Conservation (phyloP, 805 yeast genomes). For the Kodamaea kaohsiungensis region DNA sequence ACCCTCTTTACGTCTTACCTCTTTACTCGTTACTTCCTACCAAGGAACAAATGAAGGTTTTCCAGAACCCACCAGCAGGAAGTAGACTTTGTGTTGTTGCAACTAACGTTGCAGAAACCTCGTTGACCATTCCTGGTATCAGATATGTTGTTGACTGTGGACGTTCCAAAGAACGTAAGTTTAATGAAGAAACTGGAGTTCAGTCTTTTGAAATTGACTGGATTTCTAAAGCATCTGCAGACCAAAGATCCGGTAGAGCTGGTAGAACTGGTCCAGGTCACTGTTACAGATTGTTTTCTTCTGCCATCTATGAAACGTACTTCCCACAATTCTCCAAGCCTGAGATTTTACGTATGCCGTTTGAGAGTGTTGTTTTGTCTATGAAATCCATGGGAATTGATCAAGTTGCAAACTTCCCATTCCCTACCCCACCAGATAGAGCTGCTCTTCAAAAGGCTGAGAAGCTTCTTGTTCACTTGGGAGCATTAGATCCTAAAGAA, state of each 20-base stretch:
- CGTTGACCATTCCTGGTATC: slow-evolving; percentile 93
- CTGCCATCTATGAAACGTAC: slow-evolving; percentile 88
- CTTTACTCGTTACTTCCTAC: slow-evolving; percentile 93
- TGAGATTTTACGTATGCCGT: slow-evolving; percentile 92
- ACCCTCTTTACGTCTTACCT: slow-evolving; percentile 89
- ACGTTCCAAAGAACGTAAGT: slow-evolving; percentile 84
- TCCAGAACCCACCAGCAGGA: slow-evolving; percentile 81
- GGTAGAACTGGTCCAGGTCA: slow-evolving; percentile 99
- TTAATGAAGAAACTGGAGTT: slow-evolving; percentile 80
- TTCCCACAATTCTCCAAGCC: slow-evolving; percentile 83
- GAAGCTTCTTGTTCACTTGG: slow-evolving; percentile 63
- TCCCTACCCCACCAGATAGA: slow-evolving; percentile 89
- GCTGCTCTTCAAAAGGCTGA: slow-evolving; percentile 63
- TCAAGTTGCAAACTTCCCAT: slow-evolving; percentile 87
- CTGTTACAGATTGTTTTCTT: slow-evolving; percentile 86
- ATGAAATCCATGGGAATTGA: slow-evolving; percentile 98
- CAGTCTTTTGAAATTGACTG: slow-evolving; percentile 90
- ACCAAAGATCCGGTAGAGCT: slow-evolving; percentile 95
- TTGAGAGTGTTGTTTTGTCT: slow-evolving; percentile 89
- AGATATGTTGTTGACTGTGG: slow-evolving; percentile 96
- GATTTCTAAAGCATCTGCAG: slow-evolving; percentile 95
- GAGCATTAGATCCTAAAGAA: slow-evolving; percentile 64
- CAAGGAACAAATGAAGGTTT: slow-evolving; percentile 90
- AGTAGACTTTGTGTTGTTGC: slow-evolving; percentile 90
- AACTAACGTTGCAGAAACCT: slow-evolving; percentile 97